Percentiles rank a stretch among this genome's conserved stretches.
Conservation (phyloP, 2,329 filamentous ascomycete genomes). For the Chaetomium globosum region DNA sequence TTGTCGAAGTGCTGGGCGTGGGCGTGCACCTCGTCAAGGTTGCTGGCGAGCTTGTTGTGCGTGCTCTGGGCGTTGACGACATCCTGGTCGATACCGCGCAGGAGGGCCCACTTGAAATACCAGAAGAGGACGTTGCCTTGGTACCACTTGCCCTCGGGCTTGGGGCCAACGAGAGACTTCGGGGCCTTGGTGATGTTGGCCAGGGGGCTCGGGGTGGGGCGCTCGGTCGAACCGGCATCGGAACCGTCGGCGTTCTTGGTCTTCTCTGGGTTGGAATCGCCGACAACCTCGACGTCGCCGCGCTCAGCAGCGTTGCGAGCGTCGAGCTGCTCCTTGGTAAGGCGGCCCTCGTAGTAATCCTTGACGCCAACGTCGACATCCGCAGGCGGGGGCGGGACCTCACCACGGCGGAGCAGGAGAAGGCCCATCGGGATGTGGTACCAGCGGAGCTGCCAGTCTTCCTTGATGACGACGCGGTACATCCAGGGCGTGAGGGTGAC, state of each 20-base stretch:
- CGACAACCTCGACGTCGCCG: constrained; percentile 31
- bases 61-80: constrained; percentile 45
- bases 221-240: constrained; percentile 25
- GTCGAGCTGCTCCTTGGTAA: constrained; percentile 57
- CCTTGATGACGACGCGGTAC: constrained; percentile 59
- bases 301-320: constrained; percentile 42
- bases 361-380: constrained; percentile 47
- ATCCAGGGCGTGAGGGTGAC: constrained; percentile 63
- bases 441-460: constrained; percentile 62
- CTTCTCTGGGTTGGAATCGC: neutral
- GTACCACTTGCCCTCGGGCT: constrained; percentile 51
- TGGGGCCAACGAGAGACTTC: constrained; percentile 45
- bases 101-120: constrained; percentile 49
- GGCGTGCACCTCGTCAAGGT: constrained; percentile 59
- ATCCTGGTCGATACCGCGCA: constrained; percentile 53
- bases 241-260: constrained; percentile 6
- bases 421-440: constrained; percentile 59
- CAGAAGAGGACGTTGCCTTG: constrained; percentile 48
- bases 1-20: constrained; percentile 64
- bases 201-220: constrained; percentile 15
- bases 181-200: constrained; percentile 15
- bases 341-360: constrained; percentile 60
- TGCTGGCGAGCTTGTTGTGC: constrained; percentile 51
- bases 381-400: constrained; percentile 48
- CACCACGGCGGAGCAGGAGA: constrained; percentile 51